Base-by-base conservation (phyloP, 805 yeast genomes). In the Komagataella mondaviorum region DNA sequence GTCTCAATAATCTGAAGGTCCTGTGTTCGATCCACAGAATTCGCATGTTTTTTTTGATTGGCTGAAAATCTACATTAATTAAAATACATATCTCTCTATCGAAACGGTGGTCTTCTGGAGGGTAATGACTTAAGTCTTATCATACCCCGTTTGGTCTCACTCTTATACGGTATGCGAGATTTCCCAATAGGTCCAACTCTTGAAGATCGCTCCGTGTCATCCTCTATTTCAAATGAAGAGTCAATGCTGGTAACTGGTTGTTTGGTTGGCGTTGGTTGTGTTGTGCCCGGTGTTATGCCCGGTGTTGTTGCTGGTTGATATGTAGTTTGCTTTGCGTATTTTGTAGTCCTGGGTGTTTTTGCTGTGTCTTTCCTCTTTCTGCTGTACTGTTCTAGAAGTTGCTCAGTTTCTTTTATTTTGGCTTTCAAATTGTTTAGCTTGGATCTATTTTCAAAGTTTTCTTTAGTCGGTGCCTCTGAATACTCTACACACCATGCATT, bases 401-500 rank as follows among this genome's bases (percentile, higher is more conserved):
- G 39, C 39, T 30, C 39, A 10, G 39, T 30, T 10, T 30, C 39
- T 30, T 30, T 30, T 30, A 30, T 44, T 44, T 44, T 17, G 14
- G 23, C 23, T 44, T 44, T 20, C 20, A 44, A n/a, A 44, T 17
- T 20, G 23, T 44, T 44, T 17, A 44, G 10, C 6, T 44, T 44
- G 46, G 20, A 17, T 16, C 46, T 44, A 10, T 20, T 44, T 18
- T 20, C 23, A 44, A 44, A 44, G 16, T 44, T 44, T 44, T 44
- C 46, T 44, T 44, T 44, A 44, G 46, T 58, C 1, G 66, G 63
- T 2, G 62, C 54, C 48, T 63, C 61, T 18, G 70, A 67, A 58
- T 86, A 86, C 59, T 85, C 89, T 23, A 85, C 85, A 65, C 96
- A 86, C 83, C 93, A 88, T 55, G 95, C 90, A 59, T 89, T 88